Evolutionary conservation across 2,329 filamentous ascomycete species (phyloP), one percentile per base, ranked within the genome.

Genomic region (Nannizziopsis barbatae): DNA sequence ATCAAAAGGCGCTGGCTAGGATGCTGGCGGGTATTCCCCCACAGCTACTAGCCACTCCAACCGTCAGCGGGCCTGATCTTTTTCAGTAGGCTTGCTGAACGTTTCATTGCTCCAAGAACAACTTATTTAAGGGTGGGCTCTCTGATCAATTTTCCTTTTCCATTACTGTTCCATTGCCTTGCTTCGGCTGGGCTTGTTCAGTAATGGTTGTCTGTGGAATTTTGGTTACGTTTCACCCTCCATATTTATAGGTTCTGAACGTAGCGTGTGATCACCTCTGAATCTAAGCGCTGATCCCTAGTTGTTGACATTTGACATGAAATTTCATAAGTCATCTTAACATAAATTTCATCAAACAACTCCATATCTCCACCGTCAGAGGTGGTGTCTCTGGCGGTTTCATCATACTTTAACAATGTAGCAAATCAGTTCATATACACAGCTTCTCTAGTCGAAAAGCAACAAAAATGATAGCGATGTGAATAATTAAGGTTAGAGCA

Each of bases 381-480:
- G 22, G 38, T 20, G 17, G 14, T 17, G 3, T 27, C 22, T 27
- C 7, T 27, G 22, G 7, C 7, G 22, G 22, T 27, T 27, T 7
- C 22, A 27, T 27, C 22, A 3, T 27, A 27, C 22, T 27, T 27
- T 3, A 27, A 27, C 22, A 27, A 27, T 27, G 7, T 27, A 27
- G 4, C 22, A 7, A 27, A 3, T 27, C 20, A 17, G 20, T 12
- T 17, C 7, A 15, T 27, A 41, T 20, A 27, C 45, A 47, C 7
- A 71, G 51, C 8, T 53, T 55, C 4, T 57, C 61, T 46, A 63
- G 53, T 55, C 62, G 62, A 57, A 71, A 60, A 48, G 71, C 62
- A 1, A 69, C 47, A 9, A 57, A 57, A 3, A 78, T 61, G 5
- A 73, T 57, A 0, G 67, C 42, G 5, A 74, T 46, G 63, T 81